Base-by-base conservation (phyloP, 176 grass and related monocot genomes). In the Eragrostis nindensis region DNA sequence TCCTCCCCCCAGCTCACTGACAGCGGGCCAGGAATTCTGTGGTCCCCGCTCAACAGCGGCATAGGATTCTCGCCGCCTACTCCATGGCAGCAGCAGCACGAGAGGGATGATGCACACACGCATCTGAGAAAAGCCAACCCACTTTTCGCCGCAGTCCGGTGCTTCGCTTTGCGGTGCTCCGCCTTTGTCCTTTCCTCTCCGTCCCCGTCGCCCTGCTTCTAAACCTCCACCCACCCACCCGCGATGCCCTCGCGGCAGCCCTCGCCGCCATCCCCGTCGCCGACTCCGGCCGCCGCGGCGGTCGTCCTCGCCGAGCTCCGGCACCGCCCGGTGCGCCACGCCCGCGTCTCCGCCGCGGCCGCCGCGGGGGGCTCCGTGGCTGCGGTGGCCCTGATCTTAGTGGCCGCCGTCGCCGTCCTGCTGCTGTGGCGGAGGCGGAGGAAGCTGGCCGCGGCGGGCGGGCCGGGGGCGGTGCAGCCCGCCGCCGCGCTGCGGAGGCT, bases 171-270 rank as follows among this genome's bases (percentile, higher is more conserved):
- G 52, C 76, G 62, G 29, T 67, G 62, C 61, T 49, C 61, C 60
- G 11, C 8, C 15, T 43, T 77, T 84, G 87, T 85, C 87, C 80
- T 70, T 89, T 76, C 68, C 76, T 11, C 22, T 11, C 22, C 22
- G 3, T 21, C 62, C 50, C 63, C 63, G 15, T 45, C 44, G 56
- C 50, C 47, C 73, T 15, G 67, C 32, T 4, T 36, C 3, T 38
- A n/a, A n/a, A n/a, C n/a, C n/a, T n/a, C n/a, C n/a, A 75, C 7
- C 50, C 39, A 32, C 11, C 49, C 60, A 9, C 54, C 76, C 6
- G 54, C 43, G 67, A 92, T 95, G 93, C 90, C 93, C 57, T 92
- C 93, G 84, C 84, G 92, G 53, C 92, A 87, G 75, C 87, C 68
- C 22, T 17, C 82, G 41, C 66, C 68, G 39, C 73, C 75, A 8